Evolutionary conservation across 163 green algal species (phyloP).

Genomic region (Chlamydomonas reinhardtii): DNA sequence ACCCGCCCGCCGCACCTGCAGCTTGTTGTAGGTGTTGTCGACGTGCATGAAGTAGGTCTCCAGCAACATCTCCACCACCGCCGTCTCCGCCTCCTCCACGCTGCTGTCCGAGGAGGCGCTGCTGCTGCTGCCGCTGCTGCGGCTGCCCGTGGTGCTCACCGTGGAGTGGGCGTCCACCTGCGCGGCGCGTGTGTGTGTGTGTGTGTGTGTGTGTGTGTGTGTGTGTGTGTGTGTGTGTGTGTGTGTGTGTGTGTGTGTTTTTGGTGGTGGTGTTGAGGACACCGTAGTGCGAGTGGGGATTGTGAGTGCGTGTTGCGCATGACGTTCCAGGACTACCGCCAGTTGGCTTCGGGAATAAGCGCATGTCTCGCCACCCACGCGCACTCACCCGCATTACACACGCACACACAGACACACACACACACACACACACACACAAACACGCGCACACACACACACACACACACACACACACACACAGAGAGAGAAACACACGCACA

Average conservation of each 20-base stretch:
- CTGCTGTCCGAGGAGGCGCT: conserved; percentile 54
- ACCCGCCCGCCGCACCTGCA: conserved; percentile 61
- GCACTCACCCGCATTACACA: too few species aligned
- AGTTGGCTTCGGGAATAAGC: too few species aligned
- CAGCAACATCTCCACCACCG: conserved; percentile 90
- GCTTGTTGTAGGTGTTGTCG: conserved; percentile 91
- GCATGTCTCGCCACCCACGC: too few species aligned
- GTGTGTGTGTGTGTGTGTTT: too few species aligned
- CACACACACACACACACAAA: not conserved
- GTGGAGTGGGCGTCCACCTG: conserved; percentile 42
- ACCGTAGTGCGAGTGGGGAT: too few species aligned
- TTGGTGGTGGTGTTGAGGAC: too few species aligned
- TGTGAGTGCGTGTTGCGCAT: too few species aligned
- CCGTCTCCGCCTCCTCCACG: conserved; percentile 74
- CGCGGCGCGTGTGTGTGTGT: not conserved
- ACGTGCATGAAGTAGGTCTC: conserved; percentile 95
- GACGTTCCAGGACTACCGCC: too few species aligned
- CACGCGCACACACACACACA: not conserved
- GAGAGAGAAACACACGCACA: not conserved
- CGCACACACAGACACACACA: not conserved
- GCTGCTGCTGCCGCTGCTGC: conserved; percentile 51
- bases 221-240: too few species aligned
- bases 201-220: too few species aligned
- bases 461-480: not conserved
- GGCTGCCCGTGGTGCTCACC: conserved; percentile 34